Conservation (phyloP, 352 stramenopile genomes). For the Globisporangium acanthophoron region DNA sequence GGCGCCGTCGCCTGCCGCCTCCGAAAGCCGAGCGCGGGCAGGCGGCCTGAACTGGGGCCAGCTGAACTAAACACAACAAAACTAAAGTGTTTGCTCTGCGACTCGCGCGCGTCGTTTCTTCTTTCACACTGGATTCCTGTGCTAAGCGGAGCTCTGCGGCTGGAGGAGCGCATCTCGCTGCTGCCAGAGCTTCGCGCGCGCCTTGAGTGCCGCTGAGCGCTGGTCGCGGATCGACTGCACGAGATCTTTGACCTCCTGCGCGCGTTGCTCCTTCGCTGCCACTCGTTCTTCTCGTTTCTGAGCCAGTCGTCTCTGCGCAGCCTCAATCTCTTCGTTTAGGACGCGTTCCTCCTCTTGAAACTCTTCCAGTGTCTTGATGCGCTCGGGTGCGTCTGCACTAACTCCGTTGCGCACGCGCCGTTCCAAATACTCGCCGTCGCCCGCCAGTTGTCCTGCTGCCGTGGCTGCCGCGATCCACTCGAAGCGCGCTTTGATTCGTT, state of each 20-base stretch:
- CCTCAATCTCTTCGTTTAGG: conserved; percentile 24
- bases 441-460: conserved; percentile 6
- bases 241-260: conserved; percentile 24
- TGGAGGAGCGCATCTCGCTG: conserved; percentile 12
- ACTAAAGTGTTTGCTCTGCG: neutral
- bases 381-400: neutral
- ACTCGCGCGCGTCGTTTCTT: neutral
- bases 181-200: conserved; percentile 24
- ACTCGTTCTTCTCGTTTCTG: conserved; percentile 22
- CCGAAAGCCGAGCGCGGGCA: neutral
- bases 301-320: conserved; percentile 20
- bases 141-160: neutral
- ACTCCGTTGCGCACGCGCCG: neutral
- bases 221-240: conserved; percentile 28
- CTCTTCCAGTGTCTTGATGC: conserved; percentile 19
- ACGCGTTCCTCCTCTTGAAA: conserved; percentile 23
- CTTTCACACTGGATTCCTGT: neutral
- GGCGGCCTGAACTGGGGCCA: neutral
- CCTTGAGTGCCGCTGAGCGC: conserved; percentile 27
- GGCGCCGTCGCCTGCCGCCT: neutral
- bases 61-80: conserved; percentile 1
- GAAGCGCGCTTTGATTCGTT: conserved; percentile 28
- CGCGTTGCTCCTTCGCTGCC: conserved; percentile 28
- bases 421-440: conserved; percentile 5
- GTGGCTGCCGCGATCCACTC: conserved; percentile 30